A percentile compares a stretch with the other conserved stretches of the same genome.
Conservation (phyloP, 768 basidiomycete genomes). For the Rhizopogon sp. region DNA sequence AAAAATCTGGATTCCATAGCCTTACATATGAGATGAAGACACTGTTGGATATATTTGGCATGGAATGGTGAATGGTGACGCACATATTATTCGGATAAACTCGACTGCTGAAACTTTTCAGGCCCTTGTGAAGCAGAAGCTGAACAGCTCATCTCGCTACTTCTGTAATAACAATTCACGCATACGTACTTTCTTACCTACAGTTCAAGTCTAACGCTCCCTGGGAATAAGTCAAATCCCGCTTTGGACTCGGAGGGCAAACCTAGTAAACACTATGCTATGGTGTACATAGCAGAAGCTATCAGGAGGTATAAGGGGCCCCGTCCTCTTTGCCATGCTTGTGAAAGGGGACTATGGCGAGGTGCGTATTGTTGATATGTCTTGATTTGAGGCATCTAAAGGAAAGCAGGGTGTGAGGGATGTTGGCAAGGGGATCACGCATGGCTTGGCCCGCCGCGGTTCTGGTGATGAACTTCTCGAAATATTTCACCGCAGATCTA, state of each 20-base stretch:
- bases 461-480: constrained; percentile 22
- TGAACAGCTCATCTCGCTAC: constrained; percentile 29
- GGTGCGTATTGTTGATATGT: constrained; percentile 8
- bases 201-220: constrained; percentile 15
- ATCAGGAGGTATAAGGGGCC: constrained; percentile 21
- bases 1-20: constrained; percentile 17
- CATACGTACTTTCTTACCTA: background rate
- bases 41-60: constrained; percentile 13
- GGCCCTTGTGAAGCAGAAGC: constrained; percentile 47
- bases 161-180: background rate
- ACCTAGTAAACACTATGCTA: constrained; percentile 15
- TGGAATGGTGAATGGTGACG: constrained; percentile 24
- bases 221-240: constrained; percentile 19
- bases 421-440: constrained; percentile 14
- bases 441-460: constrained; percentile 19
- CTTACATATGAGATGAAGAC: constrained; percentile 14
- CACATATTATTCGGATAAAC: background rate
- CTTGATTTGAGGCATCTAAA: background rate
- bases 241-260: constrained; percentile 21
- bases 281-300: constrained; percentile 17
- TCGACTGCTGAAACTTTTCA: constrained; percentile 7
- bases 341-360: constrained; percentile 32
- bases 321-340: constrained; percentile 27
- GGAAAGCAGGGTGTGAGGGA: constrained; percentile 10
- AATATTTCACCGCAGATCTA: constrained; percentile 10